phyloP scores from a whole-genome alignment of 768 basidiomycete species.

The Inosperma sp. region DNA sequence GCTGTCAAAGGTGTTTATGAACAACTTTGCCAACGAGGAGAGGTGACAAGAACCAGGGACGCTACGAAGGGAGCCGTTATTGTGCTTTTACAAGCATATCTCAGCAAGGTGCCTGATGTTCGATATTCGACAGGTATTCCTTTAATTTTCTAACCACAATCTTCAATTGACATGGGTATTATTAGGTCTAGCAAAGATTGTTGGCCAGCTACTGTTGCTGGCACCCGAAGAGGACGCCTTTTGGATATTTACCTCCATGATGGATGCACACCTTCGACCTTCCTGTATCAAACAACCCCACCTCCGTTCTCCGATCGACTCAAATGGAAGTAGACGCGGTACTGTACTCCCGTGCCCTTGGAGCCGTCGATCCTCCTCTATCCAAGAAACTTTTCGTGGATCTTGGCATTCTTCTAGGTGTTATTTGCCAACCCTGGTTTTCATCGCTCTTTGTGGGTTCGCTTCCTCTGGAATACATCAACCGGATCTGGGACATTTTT shows the following conservation, averaged over 20 bases:
- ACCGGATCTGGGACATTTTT: slow-evolving; percentile 81
- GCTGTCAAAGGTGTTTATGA: slow-evolving; percentile 67
- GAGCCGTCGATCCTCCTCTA: slow-evolving; percentile 51
- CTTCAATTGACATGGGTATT: not conserved
- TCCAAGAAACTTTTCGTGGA: slow-evolving; percentile 66
- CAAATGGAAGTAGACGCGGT: slow-evolving; percentile 76
- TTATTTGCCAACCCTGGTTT: slow-evolving; percentile 69
- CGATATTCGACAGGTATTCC: slow-evolving; percentile 57
- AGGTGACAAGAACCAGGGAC: slow-evolving; percentile 43
- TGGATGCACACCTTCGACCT: slow-evolving; percentile 77
- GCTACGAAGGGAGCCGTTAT: slow-evolving; percentile 53
- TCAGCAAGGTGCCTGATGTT: slow-evolving; percentile 83
- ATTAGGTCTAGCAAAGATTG: slow-evolving; percentile 63
- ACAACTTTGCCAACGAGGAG: slow-evolving; percentile 53
- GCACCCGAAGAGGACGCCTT: slow-evolving; percentile 87
- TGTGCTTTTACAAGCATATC: slow-evolving; percentile 63
- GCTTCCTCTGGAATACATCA: slow-evolving; percentile 59
- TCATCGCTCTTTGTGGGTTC: slow-evolving; percentile 64
- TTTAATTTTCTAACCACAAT: slow-evolving; percentile 1
- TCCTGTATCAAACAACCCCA: slow-evolving; percentile 51
- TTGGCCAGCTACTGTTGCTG: slow-evolving; percentile 66
- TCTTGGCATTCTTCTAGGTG: slow-evolving; percentile 52
- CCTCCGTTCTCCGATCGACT: slow-evolving; percentile 26
- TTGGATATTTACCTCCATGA: slow-evolving; percentile 84
- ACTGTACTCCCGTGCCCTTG: slow-evolving; percentile 65